These are phyloP conservation scores for Pyrenopolyporus hunteri DNA, from an alignment of 495 filamentous ascomycete species.

Conservation along the genomic window DNA sequence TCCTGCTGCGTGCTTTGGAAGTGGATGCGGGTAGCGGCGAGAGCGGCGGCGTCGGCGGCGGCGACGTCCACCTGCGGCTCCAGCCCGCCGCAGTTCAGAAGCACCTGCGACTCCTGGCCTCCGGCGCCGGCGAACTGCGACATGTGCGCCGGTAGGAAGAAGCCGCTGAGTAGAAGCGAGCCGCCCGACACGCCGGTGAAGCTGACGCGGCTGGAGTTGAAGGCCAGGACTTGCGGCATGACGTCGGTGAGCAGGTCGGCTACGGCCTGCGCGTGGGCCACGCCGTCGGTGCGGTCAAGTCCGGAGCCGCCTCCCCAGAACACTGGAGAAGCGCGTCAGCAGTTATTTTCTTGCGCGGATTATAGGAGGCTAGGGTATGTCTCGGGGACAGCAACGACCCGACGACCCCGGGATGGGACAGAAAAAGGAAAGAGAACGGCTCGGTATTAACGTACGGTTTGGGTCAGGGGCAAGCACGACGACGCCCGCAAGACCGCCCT, in stretches of 20 bases:
- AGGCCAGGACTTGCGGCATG: constrained; percentile 53
- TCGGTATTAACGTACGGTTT: too few species aligned
- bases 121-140: constrained; percentile 43
- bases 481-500: constrained; percentile 53
- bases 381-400: too few species aligned
- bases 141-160: constrained; percentile 57
- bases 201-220: constrained; percentile 50
- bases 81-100: constrained; percentile 57
- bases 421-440: too few species aligned
- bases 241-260: constrained; percentile 48
- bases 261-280: constrained; percentile 55
- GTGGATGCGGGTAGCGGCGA: constrained; percentile 49
- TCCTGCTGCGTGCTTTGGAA: constrained; percentile 58
- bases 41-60: constrained; percentile 42
- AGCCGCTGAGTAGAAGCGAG: constrained; percentile 52
- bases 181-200: constrained; percentile 58
- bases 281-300: constrained; percentile 56
- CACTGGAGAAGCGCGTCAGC: too few species aligned
- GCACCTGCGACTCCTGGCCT: constrained; percentile 45
- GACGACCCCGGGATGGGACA: too few species aligned
- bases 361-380: too few species aligned
- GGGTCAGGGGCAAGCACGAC: constrained; percentile 55
- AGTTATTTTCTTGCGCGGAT: too few species aligned
- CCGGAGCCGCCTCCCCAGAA: constrained; percentile 59
- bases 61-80: constrained; percentile 52